Evolutionary conservation across 2,329 filamentous ascomycete genomes (phyloP).

Genomic region (Ceratocystis alfenasii): DNA sequence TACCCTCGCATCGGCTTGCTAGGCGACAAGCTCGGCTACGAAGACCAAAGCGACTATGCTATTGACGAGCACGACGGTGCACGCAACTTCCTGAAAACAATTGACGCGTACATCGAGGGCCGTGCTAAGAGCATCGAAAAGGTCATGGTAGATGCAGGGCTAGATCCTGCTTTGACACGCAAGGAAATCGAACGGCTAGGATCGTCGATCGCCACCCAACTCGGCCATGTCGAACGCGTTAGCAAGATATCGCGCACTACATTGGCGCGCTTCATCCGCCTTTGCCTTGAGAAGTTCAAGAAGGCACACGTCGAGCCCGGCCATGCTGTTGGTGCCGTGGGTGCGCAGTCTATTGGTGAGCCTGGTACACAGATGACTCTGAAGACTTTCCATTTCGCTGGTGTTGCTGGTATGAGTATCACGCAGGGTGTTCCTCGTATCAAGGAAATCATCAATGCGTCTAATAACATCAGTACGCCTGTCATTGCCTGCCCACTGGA

Average conservation of each 20-base stretch:
- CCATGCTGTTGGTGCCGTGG: constrained; percentile 89
- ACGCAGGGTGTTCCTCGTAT: constrained; percentile 98
- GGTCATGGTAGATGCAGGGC: constrained; percentile 40
- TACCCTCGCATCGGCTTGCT: constrained; percentile 50
- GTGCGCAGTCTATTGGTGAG: constrained; percentile 95
- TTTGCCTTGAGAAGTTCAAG: constrained; percentile 82
- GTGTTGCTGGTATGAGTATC: constrained; percentile 98
- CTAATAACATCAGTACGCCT: constrained; percentile 83
- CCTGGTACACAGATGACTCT: constrained; percentile 98
- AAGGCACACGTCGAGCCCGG: constrained; percentile 87
- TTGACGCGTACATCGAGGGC: constrained; percentile 58
- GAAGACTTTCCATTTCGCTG: constrained; percentile 99
- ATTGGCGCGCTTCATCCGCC: constrained; percentile 60
- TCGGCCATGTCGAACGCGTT: constrained; percentile 52
- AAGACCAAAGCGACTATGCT: constrained; percentile 54
- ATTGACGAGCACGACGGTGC: constrained; percentile 74
- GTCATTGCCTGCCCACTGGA: constrained; percentile 79
- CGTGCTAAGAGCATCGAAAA: constrained; percentile 49
- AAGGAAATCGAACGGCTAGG: constrained; percentile 27
- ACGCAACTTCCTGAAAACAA: constrained; percentile 66
- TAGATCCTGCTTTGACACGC: constrained; percentile 30
- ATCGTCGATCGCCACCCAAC: constrained; percentile 21
- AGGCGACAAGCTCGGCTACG: constrained; percentile 53
- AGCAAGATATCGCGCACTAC: constrained; percentile 72
- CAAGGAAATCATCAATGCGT: constrained; percentile 99